phyloP scores from a whole-genome alignment of 2,329 filamentous ascomycete genomes.

The Aspergillus novofumigatus region DNA sequence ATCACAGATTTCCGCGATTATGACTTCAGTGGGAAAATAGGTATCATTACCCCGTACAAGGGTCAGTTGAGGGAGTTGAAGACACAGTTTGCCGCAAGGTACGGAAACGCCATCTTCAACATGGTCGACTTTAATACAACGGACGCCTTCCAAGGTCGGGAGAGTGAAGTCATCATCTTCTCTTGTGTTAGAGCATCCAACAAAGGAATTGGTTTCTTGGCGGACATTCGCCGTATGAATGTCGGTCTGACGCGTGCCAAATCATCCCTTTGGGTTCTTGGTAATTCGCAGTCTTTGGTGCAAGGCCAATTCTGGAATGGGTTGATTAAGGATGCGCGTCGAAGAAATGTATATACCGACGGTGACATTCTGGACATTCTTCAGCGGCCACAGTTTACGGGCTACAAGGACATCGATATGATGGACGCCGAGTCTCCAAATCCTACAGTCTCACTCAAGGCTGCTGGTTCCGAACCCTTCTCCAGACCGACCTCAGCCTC shows the following conservation, averaged over 20 bases:
- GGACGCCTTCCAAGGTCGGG: conserved; percentile 93
- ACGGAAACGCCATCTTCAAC: conserved; percentile 69
- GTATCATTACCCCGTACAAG: conserved; percentile 98
- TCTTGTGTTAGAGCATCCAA: conserved; percentile 92
- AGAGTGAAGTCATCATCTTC: conserved; percentile 98
- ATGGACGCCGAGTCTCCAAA: conserved; percentile 26
- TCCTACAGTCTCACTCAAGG: conserved; percentile 10
- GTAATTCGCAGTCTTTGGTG: conserved; percentile 79
- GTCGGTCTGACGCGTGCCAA: conserved; percentile 96
- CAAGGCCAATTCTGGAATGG: conserved; percentile 89
- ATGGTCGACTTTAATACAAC: conserved; percentile 97
- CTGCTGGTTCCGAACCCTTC: conserved; percentile 20
- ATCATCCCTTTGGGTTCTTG: conserved; percentile 92
- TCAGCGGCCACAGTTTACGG: conserved; percentile 48
- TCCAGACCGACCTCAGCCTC: conserved; percentile 31
- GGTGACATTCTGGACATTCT: conserved; percentile 59
- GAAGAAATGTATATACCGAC: conserved; percentile 70
- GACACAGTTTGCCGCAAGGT: conserved; percentile 65
- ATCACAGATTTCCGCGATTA: conserved; percentile 64
- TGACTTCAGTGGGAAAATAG: conserved; percentile 78
- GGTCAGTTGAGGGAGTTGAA: conserved; percentile 81
- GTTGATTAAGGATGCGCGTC: conserved; percentile 75
- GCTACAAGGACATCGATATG: conserved; percentile 44
- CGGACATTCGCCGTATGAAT: conserved; percentile 98
- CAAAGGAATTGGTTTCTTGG: conserved; percentile 96